Conservation (phyloP, 2,329 filamentous ascomycete species). For the Clonostachys rhizophaga region DNA sequence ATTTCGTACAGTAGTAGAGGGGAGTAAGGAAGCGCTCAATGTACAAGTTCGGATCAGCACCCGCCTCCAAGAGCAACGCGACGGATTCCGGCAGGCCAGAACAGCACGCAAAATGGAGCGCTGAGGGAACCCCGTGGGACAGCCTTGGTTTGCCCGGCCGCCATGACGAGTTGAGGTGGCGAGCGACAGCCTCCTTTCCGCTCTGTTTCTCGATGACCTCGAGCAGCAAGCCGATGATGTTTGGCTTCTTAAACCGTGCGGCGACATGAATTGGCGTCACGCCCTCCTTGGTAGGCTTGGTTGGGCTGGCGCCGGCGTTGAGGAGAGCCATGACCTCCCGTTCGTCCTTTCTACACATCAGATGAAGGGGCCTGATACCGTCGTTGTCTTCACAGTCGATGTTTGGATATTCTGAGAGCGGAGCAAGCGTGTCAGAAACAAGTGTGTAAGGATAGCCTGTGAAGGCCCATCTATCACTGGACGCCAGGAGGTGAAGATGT, state of each 20-base stretch:
- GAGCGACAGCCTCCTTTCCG: background rate
- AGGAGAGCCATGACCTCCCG: background rate
- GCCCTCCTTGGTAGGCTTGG: background rate
- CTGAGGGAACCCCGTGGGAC: too few relatives aligned
- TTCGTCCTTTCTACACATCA: background rate
- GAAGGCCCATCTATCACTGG: too few relatives aligned
- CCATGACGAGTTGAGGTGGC: background rate
- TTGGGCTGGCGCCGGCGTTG: background rate
- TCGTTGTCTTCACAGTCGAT: background rate
- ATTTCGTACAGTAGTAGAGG: background rate
- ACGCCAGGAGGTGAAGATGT: too few relatives aligned
- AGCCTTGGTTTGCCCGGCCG: too few relatives aligned
- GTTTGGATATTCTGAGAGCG: too few relatives aligned
- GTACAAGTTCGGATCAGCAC: background rate
- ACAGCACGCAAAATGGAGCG: background rate
- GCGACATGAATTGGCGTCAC: background rate
- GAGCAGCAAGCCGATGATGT: background rate
- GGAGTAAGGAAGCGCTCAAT: background rate
- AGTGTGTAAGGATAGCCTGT: too few relatives aligned
- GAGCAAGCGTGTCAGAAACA: too few relatives aligned
- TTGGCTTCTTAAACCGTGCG: background rate
- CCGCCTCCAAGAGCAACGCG: background rate
- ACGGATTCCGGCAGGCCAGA: background rate
- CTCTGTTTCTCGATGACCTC: background rate
- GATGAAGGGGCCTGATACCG: background rate